These are phyloP conservation scores for Lipomyces lipofer DNA, from an alignment of 805 yeast species.

Conservation along the genomic window DNA sequence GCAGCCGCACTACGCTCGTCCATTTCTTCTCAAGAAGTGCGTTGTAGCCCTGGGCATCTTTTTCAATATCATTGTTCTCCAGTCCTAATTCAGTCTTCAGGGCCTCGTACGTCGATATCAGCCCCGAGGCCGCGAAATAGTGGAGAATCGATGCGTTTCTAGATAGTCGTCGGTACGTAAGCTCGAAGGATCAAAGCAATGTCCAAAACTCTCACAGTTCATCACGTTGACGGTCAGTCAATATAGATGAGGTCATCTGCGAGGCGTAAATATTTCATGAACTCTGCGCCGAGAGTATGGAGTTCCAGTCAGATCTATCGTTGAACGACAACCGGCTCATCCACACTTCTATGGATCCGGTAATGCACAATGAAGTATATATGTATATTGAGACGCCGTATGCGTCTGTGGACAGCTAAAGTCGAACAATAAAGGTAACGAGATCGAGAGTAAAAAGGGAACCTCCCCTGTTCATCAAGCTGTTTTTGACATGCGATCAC, in stretches of 20 bases:
- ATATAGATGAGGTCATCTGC: slow-evolving; percentile 18
- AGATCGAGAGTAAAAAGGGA: no score
- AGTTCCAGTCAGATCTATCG: no score
- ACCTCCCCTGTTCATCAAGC: no score
- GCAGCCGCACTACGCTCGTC: slow-evolving; percentile 80
- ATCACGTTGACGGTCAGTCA: slow-evolving; percentile 27
- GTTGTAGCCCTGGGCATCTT: slow-evolving; percentile 23
- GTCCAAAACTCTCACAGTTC: slow-evolving; percentile 20
- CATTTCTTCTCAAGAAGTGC: slow-evolving; percentile 71
- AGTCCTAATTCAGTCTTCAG: slow-evolving; percentile 11
- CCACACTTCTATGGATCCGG: no score
- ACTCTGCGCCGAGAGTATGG: background rate
- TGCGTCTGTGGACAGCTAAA: no score
- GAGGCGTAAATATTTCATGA: background rate
- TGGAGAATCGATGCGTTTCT: slow-evolving; percentile 22
- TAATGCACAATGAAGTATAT: no score
- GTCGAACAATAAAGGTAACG: no score
- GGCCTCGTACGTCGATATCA: slow-evolving; percentile 6
- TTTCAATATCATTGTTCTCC: background rate
- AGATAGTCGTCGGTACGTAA: no score
- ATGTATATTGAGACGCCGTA: no score
- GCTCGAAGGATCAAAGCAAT: background rate
- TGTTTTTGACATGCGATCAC: no score
- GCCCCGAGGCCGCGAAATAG: slow-evolving; percentile 18
- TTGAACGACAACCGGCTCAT: no score